Conservation (phyloP, 371 early-diverging fungal species). For the Encephalitozoon intestinalis region DNA sequence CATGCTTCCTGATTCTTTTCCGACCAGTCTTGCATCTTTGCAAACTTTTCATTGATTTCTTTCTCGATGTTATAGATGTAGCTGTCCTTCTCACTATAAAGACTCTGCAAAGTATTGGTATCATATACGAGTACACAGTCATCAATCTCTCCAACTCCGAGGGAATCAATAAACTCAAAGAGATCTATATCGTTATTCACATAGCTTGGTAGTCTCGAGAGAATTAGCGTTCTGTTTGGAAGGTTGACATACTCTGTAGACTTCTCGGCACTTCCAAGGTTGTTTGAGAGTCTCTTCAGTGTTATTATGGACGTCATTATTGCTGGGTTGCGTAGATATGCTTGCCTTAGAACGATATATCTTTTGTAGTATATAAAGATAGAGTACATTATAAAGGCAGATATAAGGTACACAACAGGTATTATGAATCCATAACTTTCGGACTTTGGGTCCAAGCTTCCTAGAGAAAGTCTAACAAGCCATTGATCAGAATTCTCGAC, state of each 20-base stretch:
- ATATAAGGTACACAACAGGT: slow-evolving; percentile 40
- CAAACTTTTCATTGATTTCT: slow-evolving; percentile 47
- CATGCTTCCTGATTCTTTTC: slow-evolving; percentile 20
- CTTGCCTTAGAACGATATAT: slow-evolving; percentile 59
- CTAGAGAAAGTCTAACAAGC: slow-evolving; percentile 34
- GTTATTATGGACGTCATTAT: slow-evolving; percentile 55
- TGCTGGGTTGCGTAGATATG: slow-evolving; percentile 57
- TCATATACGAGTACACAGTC: slow-evolving; percentile 51
- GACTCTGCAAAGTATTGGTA: slow-evolving; percentile 41
- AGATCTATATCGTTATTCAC: slow-evolving; percentile 55
- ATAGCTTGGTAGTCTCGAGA: slow-evolving; percentile 51
- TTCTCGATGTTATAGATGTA: slow-evolving; percentile 55
- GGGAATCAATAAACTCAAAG: slow-evolving; percentile 38
- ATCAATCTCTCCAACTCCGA: slow-evolving; percentile 54
- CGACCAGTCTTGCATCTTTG: slow-evolving; percentile 43
- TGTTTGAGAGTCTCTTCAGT: slow-evolving; percentile 45
- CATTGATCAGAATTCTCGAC: slow-evolving; percentile 11
- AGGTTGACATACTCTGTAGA: slow-evolving; percentile 55
- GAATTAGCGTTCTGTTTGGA: slow-evolving; percentile 47
- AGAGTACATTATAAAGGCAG: slow-evolving; percentile 53
- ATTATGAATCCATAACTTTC: background rate
- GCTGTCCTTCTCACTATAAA: slow-evolving; percentile 45
- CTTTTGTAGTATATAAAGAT: slow-evolving; percentile 61
- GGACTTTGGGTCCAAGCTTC: background rate
- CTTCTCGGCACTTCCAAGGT: slow-evolving; percentile 18